Evolutionary conservation across 2,329 filamentous ascomycete species (phyloP), one percentile per base, ranked within the genome.

Genomic region (Tothia fuscella): DNA sequence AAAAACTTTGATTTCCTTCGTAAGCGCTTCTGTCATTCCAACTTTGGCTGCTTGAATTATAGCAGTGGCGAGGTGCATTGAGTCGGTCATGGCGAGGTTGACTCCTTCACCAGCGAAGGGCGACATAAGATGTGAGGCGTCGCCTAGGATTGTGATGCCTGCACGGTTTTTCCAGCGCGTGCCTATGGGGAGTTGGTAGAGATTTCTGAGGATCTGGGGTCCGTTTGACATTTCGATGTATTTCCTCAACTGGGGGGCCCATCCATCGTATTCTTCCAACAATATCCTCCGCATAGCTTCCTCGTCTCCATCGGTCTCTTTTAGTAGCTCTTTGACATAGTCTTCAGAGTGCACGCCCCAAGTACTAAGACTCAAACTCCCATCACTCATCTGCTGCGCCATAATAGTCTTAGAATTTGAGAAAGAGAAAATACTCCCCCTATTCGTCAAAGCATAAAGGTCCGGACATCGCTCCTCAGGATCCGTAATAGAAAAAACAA

Each of bases 91-190:
- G 2, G 65, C 72, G 16, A 68, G 58, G 50, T 79, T 78, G 20
- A 77, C 73, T 2, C 74, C 74, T 44, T 75, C 73, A 4, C 75
- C 75, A 1, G 68, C 70, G 47, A 70, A 74, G 0, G 71, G 70
- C 1, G 68, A 66, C 71, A 76, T 75, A 17, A 76, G 50, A 53
- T 79, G 74, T 6, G 74, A 74, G 1, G 74, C 70, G 48, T 79
- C 74, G 4, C 76, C 76, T 20, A 78, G 60, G 12, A 76, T 51
- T 0, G 75, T 76, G 4, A 71, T 51, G 0, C 72, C 71, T 5
- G 57, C 52, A 14, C 56, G 58, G 36, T 68, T 61, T 30, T 60
- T 45, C 72, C 73, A 78, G 2, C 49, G 53, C 34, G 62, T 53
- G 2, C 67, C 67, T 2, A 70, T 53, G 0, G 74, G 72, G 7